Base-by-base conservation (phyloP, 2,329 filamentous ascomycete genomes). In the Proliferodiscus dingleyae region DNA sequence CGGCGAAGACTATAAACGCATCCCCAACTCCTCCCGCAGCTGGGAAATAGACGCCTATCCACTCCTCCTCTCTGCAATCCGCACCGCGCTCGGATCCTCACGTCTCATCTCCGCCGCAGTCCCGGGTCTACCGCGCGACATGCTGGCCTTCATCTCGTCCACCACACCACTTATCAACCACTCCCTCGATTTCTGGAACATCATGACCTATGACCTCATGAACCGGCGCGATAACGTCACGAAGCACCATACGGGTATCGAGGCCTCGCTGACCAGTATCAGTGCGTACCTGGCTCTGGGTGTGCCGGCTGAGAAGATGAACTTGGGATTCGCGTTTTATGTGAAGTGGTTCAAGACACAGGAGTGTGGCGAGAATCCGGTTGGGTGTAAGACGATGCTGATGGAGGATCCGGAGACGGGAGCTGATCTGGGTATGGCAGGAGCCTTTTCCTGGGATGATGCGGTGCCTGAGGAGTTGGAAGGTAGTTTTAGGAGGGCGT, bases 141-240 rank as follows among this genome's bases (percentile, higher is more conserved):
- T 88, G 74, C 75, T 88, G 37, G 83, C 80, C 10, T 87, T 78
- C 61, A 86, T 78, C 0, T 51, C 66, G 2, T 65, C 73, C 6
- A 80, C 75, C 13, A 68, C 82, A 0, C 78, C 81, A 0, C 65
- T 71, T 45, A 83, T 88, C 57, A 73, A 70, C 56, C 58, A 68
- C 4, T 69, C 72, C 1, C 73, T 87, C 13, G 81, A 88, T 58
- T 82, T 82, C 54, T 70, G 87, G 61, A 88, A 87, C 55, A 68
- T 82, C 34, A 81, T 87, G 84, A 73, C 77, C 1, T 87, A 87
- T 61, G 83, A 87, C 56, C 65, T 85, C 45, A 80, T 84, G 71
- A 85, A 86, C 67, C 76, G 83, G 26, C 78, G 85, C 26, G 78
- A 87, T 65, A 78, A 65, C 34, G 60, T 69, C 8, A 85, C 83